A percentile compares a stretch with the other conserved stretches of the same genome.
phyloP scores from a whole-genome alignment of 495 filamentous ascomycete genomes.

The Acidiella bohemica region DNA sequence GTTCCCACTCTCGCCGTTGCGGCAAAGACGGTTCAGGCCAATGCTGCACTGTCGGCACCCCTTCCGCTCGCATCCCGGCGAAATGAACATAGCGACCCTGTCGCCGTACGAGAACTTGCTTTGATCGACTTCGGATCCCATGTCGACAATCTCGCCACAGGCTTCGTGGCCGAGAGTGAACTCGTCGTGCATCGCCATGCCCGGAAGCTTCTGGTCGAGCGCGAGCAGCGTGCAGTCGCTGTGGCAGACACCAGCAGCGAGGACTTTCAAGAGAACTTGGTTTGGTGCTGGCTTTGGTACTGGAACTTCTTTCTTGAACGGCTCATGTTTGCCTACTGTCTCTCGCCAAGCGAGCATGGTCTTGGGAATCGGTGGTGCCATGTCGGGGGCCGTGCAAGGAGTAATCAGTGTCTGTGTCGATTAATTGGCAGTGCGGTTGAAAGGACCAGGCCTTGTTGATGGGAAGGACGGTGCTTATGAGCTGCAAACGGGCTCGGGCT shows the following conservation, averaged over 20 bases:
- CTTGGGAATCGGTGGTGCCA: no score
- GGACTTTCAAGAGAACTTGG: constrained; percentile 5
- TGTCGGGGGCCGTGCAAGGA: no score
- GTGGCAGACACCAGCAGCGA: constrained; percentile 8
- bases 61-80: constrained; percentile 2
- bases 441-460: no score
- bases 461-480: no score
- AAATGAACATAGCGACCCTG: constrained; percentile 2
- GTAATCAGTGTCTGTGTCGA: no score
- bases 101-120: constrained; percentile 3
- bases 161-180: constrained; percentile 9
- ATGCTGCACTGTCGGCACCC: not conserved
- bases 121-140: constrained; percentile 1
- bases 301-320: not conserved
- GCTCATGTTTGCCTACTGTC: not conserved
- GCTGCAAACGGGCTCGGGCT: no score
- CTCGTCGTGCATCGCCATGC: not conserved
- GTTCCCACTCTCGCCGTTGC: not conserved
- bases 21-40: constrained; percentile 2
- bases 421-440: no score
- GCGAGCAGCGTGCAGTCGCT: not conserved
- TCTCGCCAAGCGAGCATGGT: constrained; percentile 1
- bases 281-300: constrained; percentile 4
- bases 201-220: not conserved
- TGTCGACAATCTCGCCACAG: constrained; percentile 1